Percentiles rank a stretch among this genome's conserved stretches.
These are phyloP conservation scores for Saturnispora quitensis DNA, from an alignment of 805 yeast species.

Conservation along the genomic window DNA sequence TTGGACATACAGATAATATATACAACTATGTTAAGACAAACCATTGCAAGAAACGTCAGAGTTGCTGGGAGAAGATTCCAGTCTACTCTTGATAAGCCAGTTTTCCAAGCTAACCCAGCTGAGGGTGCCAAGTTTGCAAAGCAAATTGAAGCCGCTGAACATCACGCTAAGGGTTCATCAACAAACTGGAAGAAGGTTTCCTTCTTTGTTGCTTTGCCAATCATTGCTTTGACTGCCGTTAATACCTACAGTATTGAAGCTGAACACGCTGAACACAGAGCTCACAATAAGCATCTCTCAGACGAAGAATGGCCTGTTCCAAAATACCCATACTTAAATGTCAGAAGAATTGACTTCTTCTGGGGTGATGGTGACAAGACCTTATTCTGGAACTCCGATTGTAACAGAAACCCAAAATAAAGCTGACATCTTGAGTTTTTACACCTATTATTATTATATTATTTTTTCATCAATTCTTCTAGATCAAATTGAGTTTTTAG, in stretches of 20 bases:
- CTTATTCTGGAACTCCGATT: conserved; percentile 87
- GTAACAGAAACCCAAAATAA: conserved; percentile 70
- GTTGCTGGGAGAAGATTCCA: conserved; percentile 28
- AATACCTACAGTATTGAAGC: conserved; percentile 76
- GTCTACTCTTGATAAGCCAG: conserved; percentile 30
- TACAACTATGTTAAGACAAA: conserved; percentile 36
- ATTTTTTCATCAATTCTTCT: conserved; percentile 2
- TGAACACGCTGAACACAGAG: conserved; percentile 87
- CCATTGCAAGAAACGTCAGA: conserved; percentile 25
- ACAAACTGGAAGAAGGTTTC: conserved; percentile 81
- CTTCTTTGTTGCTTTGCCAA: conserved; percentile 72
- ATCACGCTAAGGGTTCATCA: conserved; percentile 75
- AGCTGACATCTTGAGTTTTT: not conserved
- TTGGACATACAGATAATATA: not conserved
- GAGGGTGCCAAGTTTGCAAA: conserved; percentile 67
- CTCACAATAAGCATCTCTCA: conserved; percentile 58
- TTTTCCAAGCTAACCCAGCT: conserved; percentile 44
- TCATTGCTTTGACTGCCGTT: conserved; percentile 62
- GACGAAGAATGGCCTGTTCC: conserved; percentile 92
- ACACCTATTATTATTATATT: not conserved
- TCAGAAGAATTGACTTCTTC: conserved; percentile 81
- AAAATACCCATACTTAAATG: conserved; percentile 76
- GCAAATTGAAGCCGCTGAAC: conserved; percentile 51
- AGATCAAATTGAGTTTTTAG: not conserved
- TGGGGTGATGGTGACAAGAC: conserved; percentile 99